phyloP scores from a whole-genome alignment of 2,329 filamentous ascomycete genomes.

The Fusarium nygamai region DNA sequence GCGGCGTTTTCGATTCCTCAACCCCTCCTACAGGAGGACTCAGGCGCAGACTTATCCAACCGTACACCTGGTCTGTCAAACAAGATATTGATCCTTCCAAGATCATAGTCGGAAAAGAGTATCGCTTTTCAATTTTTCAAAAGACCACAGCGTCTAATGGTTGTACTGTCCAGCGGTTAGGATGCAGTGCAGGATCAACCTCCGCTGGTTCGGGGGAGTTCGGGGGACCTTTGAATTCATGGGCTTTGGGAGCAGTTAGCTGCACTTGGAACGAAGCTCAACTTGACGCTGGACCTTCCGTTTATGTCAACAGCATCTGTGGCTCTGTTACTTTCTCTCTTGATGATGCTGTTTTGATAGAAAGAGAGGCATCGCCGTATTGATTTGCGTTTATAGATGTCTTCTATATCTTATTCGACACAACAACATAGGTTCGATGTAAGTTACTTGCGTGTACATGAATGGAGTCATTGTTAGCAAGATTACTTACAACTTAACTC shows the following conservation, averaged over 20 bases:
- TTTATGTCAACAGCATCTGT: too few relatives aligned
- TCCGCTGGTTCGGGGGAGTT: not conserved
- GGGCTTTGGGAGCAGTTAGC: not conserved
- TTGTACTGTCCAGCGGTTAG: accelerated
- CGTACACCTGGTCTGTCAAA: accelerated
- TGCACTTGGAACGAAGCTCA: not conserved
- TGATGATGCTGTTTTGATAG: not conserved
- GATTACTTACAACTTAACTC: not conserved
- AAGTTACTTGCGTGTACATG: too few relatives aligned
- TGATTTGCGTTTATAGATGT: not conserved
- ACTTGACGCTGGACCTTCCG: not conserved
- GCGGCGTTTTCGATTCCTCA: not conserved
- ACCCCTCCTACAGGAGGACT: not conserved
- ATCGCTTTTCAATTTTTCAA: not conserved
- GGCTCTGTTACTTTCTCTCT: not conserved
- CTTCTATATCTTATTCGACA: accelerated
- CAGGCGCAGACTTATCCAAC: not conserved
- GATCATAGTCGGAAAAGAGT: not conserved
- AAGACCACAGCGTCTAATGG: not conserved
- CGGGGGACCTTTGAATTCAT: not conserved
- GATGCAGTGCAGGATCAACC: not conserved
- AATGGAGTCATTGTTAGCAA: too few relatives aligned
- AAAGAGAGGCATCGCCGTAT: not conserved
- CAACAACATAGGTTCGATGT: not conserved
- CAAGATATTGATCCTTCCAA: not conserved